Percentiles rank a stretch among this genome's conserved stretches.
Conservation (phyloP, 2,329 filamentous ascomycete species). For the Neoascochyta sp. region DNA sequence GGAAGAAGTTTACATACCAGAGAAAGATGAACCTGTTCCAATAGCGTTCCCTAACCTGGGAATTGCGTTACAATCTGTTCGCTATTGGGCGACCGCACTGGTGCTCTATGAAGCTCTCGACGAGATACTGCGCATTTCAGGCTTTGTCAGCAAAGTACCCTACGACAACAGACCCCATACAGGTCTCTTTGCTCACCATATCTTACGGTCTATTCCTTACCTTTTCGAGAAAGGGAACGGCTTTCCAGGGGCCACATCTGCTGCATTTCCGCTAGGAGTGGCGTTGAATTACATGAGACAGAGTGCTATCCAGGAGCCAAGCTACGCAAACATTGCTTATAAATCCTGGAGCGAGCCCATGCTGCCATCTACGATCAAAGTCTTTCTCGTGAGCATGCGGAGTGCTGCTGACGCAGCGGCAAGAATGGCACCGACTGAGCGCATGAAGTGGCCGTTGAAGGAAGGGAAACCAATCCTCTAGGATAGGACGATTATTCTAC, state of each 20-base stretch:
- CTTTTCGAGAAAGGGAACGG: constrained; percentile 23
- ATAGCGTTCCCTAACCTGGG: constrained; percentile 15
- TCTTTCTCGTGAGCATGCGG: constrained; percentile 22
- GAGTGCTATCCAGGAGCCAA: constrained; percentile 10
- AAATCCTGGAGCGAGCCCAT: constrained; percentile 13
- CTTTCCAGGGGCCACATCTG: constrained; percentile 14
- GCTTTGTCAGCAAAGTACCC: constrained; percentile 4
- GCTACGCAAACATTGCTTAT: constrained; percentile 13
- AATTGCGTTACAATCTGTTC: constrained; percentile 16
- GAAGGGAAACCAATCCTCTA: constrained; percentile 3
- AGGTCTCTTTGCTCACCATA: constrained; percentile 21
- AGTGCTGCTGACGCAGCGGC: constrained; percentile 1
- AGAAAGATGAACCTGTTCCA: constrained; percentile 6
- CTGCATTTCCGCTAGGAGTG: constrained; percentile 21
- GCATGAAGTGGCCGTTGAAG: constrained; percentile 3
- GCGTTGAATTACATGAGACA: constrained; percentile 17
- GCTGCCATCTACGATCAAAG: constrained; percentile 16
- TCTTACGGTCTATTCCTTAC: constrained; percentile 19
- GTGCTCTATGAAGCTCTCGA: constrained; percentile 21
- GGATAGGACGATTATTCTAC: too few relatives aligned
- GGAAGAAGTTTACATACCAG: constrained; percentile 12
- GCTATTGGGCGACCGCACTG: constrained; percentile 25
- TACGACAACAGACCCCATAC: constrained; percentile 18
- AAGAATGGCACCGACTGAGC: not conserved
- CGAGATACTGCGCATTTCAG: constrained; percentile 8